Evolutionary conservation across 768 basidiomycete species (phyloP), one percentile per base, ranked within the genome.

Genomic region (Rhodotorula babjevae): DNA sequence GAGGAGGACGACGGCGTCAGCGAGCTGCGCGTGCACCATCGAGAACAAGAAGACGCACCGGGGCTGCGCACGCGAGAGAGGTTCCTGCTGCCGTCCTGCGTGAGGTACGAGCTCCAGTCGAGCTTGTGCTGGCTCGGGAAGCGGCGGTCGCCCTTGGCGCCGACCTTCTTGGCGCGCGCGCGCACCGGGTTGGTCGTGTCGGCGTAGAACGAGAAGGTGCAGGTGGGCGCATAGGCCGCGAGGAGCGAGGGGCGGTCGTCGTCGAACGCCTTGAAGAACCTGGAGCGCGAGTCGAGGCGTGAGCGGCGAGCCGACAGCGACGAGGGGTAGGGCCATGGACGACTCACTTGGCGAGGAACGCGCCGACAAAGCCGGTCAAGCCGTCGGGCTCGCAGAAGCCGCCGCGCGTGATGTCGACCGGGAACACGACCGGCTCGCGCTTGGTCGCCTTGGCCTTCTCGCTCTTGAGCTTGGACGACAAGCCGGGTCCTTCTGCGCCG

Each of bases 191-290:
- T 90, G 12, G 86, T 80, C 2, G 93, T 94, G 80, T 93, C 94
- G 77, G 87, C 87, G 29, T 89, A 90, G 80, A 89, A 90, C 1
- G 93, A 96, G 80, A 97, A 93, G 15, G 93, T 94, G n/a, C 94
- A 90, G 19, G 86, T 82, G 1, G 90, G 87, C 70, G 90, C 87
- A 80, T 98, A 99, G 29, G 85, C 91, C 59, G 88, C 84, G 25
- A 86, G 78, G 12, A 97, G 85, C 0, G 84, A 82, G 0, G 84
- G 81, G 27, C 95, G 87, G 74, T 90, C 87, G 29, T 82, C 85
- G 80, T 99, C 96, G 80, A 91, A 94, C 3, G 87, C 80, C 16
- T 88, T 86, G 82, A 97, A 93, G 82, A 76, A 77, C 65, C 76
- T 78, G 62, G 25, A 12, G 56, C 31, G 36, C 59, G 36, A 42